phyloP scores from a whole-genome alignment of 306 rosid genomes.

The Dalbergia oliveri region DNA sequence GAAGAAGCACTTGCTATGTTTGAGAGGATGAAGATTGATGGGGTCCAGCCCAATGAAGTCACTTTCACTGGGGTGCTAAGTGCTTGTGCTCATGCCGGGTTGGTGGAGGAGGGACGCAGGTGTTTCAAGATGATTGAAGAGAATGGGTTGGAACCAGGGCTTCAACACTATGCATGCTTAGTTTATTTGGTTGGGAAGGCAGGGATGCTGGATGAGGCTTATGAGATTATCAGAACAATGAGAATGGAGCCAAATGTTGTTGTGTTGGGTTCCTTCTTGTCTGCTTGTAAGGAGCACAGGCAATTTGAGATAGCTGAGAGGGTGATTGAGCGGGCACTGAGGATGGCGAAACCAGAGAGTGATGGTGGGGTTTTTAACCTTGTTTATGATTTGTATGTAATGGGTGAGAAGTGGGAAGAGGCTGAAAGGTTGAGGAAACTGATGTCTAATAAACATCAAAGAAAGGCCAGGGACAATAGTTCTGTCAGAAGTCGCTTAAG shows the following conservation, averaged over 20 bases:
- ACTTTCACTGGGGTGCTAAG: slow-evolving; percentile 72
- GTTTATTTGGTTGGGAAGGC: slow-evolving; percentile 70
- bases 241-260: slow-evolving; percentile 58
- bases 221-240: slow-evolving; percentile 59
- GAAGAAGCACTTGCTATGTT: slow-evolving; percentile 56
- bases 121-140: slow-evolving; percentile 70
- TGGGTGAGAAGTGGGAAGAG: slow-evolving; percentile 66
- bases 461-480: slow-evolving; percentile 57
- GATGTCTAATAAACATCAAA: slow-evolving; percentile 52
- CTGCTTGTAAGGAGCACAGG: slow-evolving; percentile 68
- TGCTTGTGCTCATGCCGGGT: slow-evolving; percentile 67
- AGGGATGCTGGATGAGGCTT: slow-evolving; percentile 71
- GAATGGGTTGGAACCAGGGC: slow-evolving; percentile 54
- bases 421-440: slow-evolving; percentile 64
- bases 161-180: slow-evolving; percentile 72
- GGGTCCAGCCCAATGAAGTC: slow-evolving; percentile 65
- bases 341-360: slow-evolving; percentile 53
- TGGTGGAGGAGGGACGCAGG: slow-evolving; percentile 58
- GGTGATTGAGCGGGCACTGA: slow-evolving; percentile 58
- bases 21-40: slow-evolving; percentile 58
- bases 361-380: slow-evolving; percentile 63
- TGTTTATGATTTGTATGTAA: slow-evolving; percentile 64
- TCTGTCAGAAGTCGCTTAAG: slow-evolving; percentile 36
- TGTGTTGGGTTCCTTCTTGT: slow-evolving; percentile 62
- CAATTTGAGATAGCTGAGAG: slow-evolving; percentile 69